Evolutionary conservation across 768 basidiomycete genomes (phyloP).

Genomic region (Arthromyces matolae): DNA sequence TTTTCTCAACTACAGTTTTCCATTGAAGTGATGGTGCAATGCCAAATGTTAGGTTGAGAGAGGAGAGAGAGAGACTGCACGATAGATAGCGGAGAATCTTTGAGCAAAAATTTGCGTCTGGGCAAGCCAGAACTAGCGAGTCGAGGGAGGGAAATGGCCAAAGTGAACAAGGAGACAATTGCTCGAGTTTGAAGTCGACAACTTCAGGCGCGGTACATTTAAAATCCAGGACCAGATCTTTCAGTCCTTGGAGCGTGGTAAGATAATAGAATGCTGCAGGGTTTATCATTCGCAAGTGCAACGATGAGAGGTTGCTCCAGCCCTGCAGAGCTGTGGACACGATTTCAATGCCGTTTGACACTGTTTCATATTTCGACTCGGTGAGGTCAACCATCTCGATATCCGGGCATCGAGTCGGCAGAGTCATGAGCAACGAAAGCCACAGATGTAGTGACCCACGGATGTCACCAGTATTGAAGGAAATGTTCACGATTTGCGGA

Average conservation of each 20-base stretch:
- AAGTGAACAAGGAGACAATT: not conserved
- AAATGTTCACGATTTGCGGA: not conserved
- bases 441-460: too few species aligned
- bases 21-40: not conserved
- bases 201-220: too few species aligned
- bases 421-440: not conserved
- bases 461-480: too few species aligned
- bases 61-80: not conserved
- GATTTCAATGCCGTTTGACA: not conserved
- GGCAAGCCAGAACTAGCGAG: not conserved
- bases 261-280: not conserved
- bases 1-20: not conserved
- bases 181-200: not conserved
- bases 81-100: not conserved
- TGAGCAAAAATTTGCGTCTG: not conserved
- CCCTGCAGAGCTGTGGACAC: not conserved
- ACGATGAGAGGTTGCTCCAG: not conserved
- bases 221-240: not conserved
- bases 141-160: not conserved
- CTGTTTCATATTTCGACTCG: not conserved
- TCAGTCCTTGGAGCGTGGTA: not conserved
- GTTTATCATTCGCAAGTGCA: not conserved
- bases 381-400: not conserved
- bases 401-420: not conserved
- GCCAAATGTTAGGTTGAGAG: not conserved